Base-by-base conservation (phyloP, 257 asterid genomes). In the Anisodus tanguticus region DNA sequence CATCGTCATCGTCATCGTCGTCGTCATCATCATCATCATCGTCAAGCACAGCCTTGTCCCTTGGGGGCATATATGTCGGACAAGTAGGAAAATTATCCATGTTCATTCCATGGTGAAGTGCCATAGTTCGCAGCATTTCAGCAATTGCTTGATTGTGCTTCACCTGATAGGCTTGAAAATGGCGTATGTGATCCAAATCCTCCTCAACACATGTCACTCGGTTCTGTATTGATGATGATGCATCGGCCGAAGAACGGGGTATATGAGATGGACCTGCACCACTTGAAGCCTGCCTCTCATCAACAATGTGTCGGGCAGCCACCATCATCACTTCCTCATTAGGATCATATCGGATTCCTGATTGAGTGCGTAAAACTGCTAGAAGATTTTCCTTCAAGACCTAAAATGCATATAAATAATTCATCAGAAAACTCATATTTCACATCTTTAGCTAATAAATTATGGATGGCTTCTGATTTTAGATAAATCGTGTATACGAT, bases 101-200 rank as follows among this genome's bases (percentile, higher is more conserved):
- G 81, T 76, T 76, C 81, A 76, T 51, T 22, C 63, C 63, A 51
- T 76, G 63, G 12, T 76, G 47, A 76, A 51, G 63, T 76, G 81
- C 47, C 63, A 76, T 22, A 0, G 47, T 2, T 76, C 81, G 22
- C 41, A 76, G 45, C 63, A 76, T 76, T 51, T 22, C 81, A 51
- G 63, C 47, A 76, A 76, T n/a, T 12, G 63, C 47, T 76, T 76
- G 63, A 26, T 76, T 76, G 81, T 76, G 81, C n/a, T 76, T 49
- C 63, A 76, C 63, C 22, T 76, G 81, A 76, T 51, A 76, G 81
- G 45, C 63, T 51, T 76, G 81, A 76, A 76, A 76, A 76, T 76
- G 81, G 47, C 13, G 63, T 51, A 76, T 76, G 47, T 51, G 63
- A 51, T 51, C 63, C 19, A 76, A 51, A 51, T 76, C 13, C 81